Base-by-base conservation (phyloP, 345 rosid genomes). In the Citrus medica region DNA sequence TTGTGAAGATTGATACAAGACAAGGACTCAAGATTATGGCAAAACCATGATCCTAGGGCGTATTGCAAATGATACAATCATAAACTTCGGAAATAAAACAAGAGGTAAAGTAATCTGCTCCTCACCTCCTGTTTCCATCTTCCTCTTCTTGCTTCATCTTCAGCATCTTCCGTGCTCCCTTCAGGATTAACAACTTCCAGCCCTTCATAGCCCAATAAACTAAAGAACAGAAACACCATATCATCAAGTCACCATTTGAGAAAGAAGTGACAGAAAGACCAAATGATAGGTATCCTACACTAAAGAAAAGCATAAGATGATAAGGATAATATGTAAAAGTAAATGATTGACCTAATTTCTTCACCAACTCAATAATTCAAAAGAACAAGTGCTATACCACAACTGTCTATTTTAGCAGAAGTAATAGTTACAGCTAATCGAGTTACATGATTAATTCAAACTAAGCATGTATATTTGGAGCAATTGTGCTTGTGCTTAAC, bases 161-260 rank as follows among this genome's bases (percentile, higher is more conserved):
- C 99, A 33, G 95, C 97, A 74, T 96, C 99, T 35, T 94, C 98
- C 28, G 90, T 94, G 79, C 97, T 90, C 81, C 99, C 99, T 81
- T 96, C 99, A 1, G 98, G 99, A 81, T 96, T 94, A 58, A 94
- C 82, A 77, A 96, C 98, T 87, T 96, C 98, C 60, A 96, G 78
- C 7, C 99, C 99, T 83, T 96, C 98, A 80, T 96, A 93, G 35
- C 92, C 91, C 76, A 93, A 42, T 82, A 94, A 75, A 63, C 98
- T 96, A 82, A 65, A 75, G 1, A 76, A 79, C 35, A 73, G 37
- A 61, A 33, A 16, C 71, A 58, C 63, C n/a, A 59, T 22, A 70
- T 32, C 60, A 71, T 13, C 24, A 46, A 17, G 56, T 74, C 27
- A 42, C 22, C 70, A 42, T 42, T 10, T 22, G 38, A 63, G 25